Base-by-base conservation (phyloP, 768 basidiomycete genomes). In the Lentinula edodes region DNA sequence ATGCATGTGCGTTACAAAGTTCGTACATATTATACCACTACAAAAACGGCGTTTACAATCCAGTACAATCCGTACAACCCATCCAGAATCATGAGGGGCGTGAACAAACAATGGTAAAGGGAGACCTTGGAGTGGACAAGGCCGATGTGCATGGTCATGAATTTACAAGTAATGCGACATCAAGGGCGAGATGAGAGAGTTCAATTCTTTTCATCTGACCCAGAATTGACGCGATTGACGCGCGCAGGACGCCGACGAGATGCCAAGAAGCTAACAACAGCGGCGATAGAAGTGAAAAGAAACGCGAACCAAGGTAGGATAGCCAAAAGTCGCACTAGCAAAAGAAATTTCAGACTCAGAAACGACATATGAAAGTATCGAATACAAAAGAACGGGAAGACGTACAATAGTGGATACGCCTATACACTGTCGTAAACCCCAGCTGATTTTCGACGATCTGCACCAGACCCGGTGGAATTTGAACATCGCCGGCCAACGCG, bases 291-390 rank as follows among this genome's bases (percentile, higher is more conserved):
- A 12, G 70, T 67, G 59, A 75, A 75, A 6, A 76, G 63, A 61
- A 76, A 65, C 2, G 78, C 65, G 62, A 78, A 71, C 78, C 78
- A 80, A 3, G 76, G 74, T 5, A 78, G 60, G 57, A 77, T 69
- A 1, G 75, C 74, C 16, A 73, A 61, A 10, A 72, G 65, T 41
- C 67, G 69, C 61, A 77, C 78, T 79, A 28, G 28, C 28, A 28
- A 3, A 28, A 28, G 28, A 28, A 28, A 28, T 28, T 28, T 28
- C 28, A 28, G 36, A 60, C 38, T 28, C 15, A 45, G 7, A 28
- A 28, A 3, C 43, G 20, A 43, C 13, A 13, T 15, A 7, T 23
- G 45, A 35, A 28, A 42, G 2, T 32, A 9, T 18, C 12, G n/a
- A 16, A 20, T 28, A 48, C 46, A 32, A 42, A 48, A 48, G 16